phyloP scores from a whole-genome alignment of 345 rosid species.

The Eutrema heterophyllum region DNA sequence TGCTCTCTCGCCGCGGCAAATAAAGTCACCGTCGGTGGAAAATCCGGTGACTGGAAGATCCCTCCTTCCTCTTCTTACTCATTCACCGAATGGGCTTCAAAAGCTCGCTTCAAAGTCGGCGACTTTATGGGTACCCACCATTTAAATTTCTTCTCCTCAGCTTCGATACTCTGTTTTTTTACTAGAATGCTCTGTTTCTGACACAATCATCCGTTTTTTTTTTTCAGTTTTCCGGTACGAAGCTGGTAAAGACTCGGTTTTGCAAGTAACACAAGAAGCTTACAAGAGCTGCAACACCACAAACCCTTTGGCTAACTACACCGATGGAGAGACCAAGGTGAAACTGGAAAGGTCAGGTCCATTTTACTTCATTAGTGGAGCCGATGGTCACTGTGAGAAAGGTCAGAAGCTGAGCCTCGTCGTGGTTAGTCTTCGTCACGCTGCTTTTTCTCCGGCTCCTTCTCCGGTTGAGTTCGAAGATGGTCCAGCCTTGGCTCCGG shows the following conservation, averaged over 20 bases:
- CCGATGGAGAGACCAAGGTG: constrained; percentile 67
- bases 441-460: constrained; percentile 61
- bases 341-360: constrained; percentile 57
- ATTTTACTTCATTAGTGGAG: constrained; percentile 78
- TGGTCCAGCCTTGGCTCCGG: constrained; percentile 59
- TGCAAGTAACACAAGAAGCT: constrained; percentile 58
- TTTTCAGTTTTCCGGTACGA: constrained; percentile 22
- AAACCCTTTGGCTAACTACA: constrained; percentile 51
- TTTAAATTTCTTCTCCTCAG: background rate
- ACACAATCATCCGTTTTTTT: background rate
- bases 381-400: constrained; percentile 60
- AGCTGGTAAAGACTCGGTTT: constrained; percentile 41
- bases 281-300: constrained; percentile 59
- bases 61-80: constrained; percentile 47
- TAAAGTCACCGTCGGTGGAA: constrained; percentile 50
- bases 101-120: constrained; percentile 55
- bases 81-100: constrained; percentile 63
- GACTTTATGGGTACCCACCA: constrained; percentile 52
- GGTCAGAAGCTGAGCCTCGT: constrained; percentile 72
- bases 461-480: constrained; percentile 52
- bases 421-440: constrained; percentile 41
- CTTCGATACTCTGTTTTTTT: background rate
- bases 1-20: constrained; percentile 35
- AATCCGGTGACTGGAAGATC: constrained; percentile 43
- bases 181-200: background rate